Conservation (phyloP, 257 asterid genomes). For the Hygrophila difformis region DNA sequence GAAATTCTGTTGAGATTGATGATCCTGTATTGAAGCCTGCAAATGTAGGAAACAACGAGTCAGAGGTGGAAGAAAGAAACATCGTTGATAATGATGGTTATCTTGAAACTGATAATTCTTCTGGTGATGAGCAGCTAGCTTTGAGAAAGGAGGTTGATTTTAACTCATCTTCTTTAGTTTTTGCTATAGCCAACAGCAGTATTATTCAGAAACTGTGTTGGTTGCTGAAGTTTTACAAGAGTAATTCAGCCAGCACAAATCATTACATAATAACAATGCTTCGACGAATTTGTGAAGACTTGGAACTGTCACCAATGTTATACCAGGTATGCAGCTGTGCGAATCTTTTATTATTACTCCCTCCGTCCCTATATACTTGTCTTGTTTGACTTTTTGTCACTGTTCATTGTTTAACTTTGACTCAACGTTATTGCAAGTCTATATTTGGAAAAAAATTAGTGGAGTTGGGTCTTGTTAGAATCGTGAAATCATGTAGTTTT, state of each 20-base stretch:
- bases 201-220: constrained; percentile 74
- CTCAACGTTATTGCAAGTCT: too few relatives aligned
- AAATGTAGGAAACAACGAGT: constrained; percentile 25
- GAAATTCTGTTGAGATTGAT: constrained; percentile 27
- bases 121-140: constrained; percentile 63
- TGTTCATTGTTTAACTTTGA: too few relatives aligned
- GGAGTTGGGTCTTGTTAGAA: too few relatives aligned
- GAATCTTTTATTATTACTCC: constrained; percentile 7
- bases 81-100: constrained; percentile 26
- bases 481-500: constrained; percentile 2
- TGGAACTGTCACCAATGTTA: constrained; percentile 89
- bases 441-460: too few relatives aligned
- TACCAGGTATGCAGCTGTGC: constrained; percentile 62
- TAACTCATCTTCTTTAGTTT: constrained; percentile 60
- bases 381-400: too few relatives aligned
- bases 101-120: constrained; percentile 53
- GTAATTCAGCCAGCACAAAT: constrained; percentile 67
- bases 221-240: constrained; percentile 77
- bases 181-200: constrained; percentile 63
- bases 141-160: constrained; percentile 69
- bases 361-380: too few relatives aligned
- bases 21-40: constrained; percentile 24
- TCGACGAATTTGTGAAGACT: constrained; percentile 70
- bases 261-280: constrained; percentile 61
- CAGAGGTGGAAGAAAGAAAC: constrained; percentile 31